Evolutionary conservation across 495 filamentous ascomycete genomes (phyloP).

Genomic region (Tuber magnatum): DNA sequence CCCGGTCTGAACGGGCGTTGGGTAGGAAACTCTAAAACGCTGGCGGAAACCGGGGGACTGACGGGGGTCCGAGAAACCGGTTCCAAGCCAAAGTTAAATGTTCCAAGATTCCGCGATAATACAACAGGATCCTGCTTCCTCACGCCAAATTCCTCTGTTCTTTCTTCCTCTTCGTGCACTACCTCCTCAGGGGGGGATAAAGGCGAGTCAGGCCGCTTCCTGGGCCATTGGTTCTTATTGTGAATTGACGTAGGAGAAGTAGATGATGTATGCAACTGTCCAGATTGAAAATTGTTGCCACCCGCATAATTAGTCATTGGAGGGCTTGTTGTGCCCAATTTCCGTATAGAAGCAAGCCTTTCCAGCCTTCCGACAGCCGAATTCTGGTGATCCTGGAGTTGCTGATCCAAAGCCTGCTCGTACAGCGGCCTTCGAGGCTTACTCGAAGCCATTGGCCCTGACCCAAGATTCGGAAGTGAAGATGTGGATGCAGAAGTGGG

Average conservation of each 20-base stretch:
- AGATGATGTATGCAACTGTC: conserved; percentile 9
- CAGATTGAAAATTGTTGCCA: conserved; percentile 38
- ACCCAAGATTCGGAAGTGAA: conserved; percentile 38
- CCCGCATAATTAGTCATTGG: conserved; percentile 45
- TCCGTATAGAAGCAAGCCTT: conserved; percentile 56
- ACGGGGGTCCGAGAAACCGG: conserved; percentile 31
- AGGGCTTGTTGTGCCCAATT: conserved; percentile 49
- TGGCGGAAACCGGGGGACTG: conserved; percentile 30
- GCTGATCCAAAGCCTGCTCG: conserved; percentile 72
- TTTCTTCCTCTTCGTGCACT: conserved; percentile 7
- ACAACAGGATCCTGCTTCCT: conserved; percentile 3
- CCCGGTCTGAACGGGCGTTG: conserved; percentile 36
- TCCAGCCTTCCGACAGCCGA: conserved; percentile 72
- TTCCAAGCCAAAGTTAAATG: conserved; percentile 38
- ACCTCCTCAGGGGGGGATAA: conserved; percentile 27
- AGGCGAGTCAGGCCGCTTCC: conserved; percentile 26
- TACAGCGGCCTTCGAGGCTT: conserved; percentile 68
- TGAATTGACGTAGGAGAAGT: conserved; percentile 20
- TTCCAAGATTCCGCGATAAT: conserved; percentile 27
- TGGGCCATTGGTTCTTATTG: conserved; percentile 26
- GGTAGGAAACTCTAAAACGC: conserved; percentile 26
- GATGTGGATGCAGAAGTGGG: conserved; percentile 34
- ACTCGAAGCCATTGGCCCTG: conserved; percentile 49
- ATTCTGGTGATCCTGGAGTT: conserved; percentile 71
- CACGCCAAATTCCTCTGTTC: neutral